Evolutionary conservation across 2,329 filamentous ascomycete genomes (phyloP).

Genomic region (Thielaviopsis ethacetica): DNA sequence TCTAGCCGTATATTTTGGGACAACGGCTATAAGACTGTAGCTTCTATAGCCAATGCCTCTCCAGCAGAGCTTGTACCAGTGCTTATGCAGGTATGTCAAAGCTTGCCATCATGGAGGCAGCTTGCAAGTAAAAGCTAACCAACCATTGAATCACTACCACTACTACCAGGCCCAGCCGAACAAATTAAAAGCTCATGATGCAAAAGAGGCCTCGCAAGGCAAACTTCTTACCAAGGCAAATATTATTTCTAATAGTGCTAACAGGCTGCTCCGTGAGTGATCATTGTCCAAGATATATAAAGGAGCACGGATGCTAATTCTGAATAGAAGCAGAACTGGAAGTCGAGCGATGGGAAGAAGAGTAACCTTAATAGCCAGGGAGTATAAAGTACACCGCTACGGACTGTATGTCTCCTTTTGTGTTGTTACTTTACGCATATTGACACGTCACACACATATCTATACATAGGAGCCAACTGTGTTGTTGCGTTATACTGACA

Average conservation of each 20-base stretch:
- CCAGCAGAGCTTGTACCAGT: conserved; percentile 51
- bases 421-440: too few relatives aligned
- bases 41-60: conserved; percentile 51
- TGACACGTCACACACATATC: too few relatives aligned
- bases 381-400: too few relatives aligned
- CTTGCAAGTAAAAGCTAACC: too few relatives aligned
- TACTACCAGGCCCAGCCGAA: conserved; percentile 54
- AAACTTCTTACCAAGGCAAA: conserved; percentile 52
- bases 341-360: too few relatives aligned
- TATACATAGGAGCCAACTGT: too few relatives aligned
- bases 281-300: neutral
- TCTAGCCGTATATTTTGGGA: conserved; percentile 49
- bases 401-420: too few relatives aligned
- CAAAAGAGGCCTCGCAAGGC: conserved; percentile 40
- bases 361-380: too few relatives aligned
- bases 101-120: neutral
- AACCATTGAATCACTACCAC: too few relatives aligned
- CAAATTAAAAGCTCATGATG: conserved; percentile 38
- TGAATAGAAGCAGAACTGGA: neutral
- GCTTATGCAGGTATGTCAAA: conserved; percentile 44
- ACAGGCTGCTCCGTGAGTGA: conserved; percentile 48
- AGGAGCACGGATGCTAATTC: too few relatives aligned
- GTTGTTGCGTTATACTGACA: too few relatives aligned
- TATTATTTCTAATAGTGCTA: conserved; percentile 52
- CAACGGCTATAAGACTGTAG: conserved; percentile 54